Percentiles rank a stretch among this genome's conserved stretches.
Conservation (phyloP, 345 rosid genomes). For the Murraya paniculata region DNA sequence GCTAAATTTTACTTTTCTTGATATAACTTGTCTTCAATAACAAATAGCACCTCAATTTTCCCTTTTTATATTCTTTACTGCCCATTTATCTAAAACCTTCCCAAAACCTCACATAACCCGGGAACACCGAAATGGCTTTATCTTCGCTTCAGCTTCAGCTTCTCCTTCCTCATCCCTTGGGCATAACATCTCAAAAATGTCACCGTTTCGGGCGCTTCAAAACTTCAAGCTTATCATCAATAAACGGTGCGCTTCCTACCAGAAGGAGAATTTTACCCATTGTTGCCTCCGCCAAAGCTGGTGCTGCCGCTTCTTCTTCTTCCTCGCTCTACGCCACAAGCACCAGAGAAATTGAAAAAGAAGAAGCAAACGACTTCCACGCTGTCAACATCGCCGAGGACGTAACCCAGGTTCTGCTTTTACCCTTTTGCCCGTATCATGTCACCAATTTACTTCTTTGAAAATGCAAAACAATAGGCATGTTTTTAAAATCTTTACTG, state of each 20-base stretch:
- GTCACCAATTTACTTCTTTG: background rate
- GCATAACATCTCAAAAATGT: constrained; percentile 11
- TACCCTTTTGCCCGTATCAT: background rate
- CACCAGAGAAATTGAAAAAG: constrained; percentile 18
- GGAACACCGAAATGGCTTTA: constrained; percentile 33
- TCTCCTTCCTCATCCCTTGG: constrained; percentile 27
- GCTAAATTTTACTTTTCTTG: background rate
- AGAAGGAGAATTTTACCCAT: constrained; percentile 15
- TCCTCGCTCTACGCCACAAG: constrained; percentile 22
- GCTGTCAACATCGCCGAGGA: constrained; percentile 71
- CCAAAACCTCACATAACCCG: constrained; percentile 14
- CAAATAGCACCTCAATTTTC: background rate
- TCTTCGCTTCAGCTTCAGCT: constrained; percentile 38
- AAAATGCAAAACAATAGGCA: background rate
- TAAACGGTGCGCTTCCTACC: constrained; percentile 9
- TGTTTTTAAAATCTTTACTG: constrained; percentile 20
- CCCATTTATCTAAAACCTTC: constrained; percentile 30
- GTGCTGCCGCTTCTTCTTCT: constrained; percentile 35
- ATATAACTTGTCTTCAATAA: background rate
- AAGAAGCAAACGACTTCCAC: constrained; percentile 26
- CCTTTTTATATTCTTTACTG: background rate
- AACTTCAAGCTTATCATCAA: constrained; percentile 13
- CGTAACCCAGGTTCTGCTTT: constrained; percentile 58
- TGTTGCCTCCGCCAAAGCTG: constrained; percentile 31
- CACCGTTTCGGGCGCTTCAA: constrained; percentile 18